Conservation (phyloP, 202 grass and related monocot genomes). For the Sporobolus alterniflorus region DNA sequence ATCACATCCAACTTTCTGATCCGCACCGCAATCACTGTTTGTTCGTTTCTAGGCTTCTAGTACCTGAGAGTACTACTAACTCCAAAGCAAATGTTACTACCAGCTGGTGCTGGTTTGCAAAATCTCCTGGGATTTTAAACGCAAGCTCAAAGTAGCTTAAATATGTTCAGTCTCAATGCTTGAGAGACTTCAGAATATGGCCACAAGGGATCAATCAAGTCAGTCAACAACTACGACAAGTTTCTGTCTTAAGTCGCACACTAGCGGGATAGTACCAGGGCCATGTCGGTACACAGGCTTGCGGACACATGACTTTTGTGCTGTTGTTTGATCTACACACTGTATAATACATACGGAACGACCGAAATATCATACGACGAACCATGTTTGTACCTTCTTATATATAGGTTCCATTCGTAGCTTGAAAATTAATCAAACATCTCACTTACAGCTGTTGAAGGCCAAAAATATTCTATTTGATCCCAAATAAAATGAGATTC, state of each 20-base stretch:
- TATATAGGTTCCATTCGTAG: background rate
- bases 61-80: too few relatives aligned
- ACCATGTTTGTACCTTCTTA: constrained; percentile 7
- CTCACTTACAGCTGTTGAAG: background rate
- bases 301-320: constrained; percentile 3
- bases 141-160: background rate
- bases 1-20: background rate
- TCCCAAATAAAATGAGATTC: background rate
- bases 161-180: background rate
- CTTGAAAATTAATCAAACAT: background rate
- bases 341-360: too few relatives aligned
- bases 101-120: background rate
- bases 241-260: background rate
- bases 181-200: background rate
- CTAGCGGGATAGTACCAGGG: too few relatives aligned
- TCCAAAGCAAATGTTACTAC: background rate
- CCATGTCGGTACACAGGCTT: constrained; percentile 12
- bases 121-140: too few relatives aligned
- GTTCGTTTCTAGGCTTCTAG: background rate
- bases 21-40: background rate
- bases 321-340: background rate
- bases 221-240: background rate
- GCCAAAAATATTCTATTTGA: background rate
- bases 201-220: background rate
- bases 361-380: background rate